Evolutionary conservation across 2,329 filamentous ascomycete genomes (phyloP).

Genomic region (Xylaria sp.): DNA sequence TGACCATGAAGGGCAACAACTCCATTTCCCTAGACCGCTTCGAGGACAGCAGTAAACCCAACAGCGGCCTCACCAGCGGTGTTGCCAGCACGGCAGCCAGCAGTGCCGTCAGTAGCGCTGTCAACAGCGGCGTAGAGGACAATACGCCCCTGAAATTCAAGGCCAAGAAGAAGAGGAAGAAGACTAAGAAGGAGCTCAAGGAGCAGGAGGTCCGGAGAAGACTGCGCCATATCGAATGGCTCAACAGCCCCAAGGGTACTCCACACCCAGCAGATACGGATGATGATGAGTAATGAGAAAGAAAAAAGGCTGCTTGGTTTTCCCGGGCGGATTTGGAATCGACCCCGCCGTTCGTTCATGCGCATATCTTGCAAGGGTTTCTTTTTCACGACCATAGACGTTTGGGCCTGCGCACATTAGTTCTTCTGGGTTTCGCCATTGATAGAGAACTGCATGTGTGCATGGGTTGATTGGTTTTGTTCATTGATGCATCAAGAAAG

Average conservation of each 20-base stretch:
- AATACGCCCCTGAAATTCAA: slow-evolving; percentile 82
- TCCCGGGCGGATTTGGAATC: background rate
- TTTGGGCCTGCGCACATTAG: background rate
- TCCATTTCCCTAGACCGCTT: slow-evolving; percentile 80
- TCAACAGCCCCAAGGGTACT: slow-evolving; percentile 84
- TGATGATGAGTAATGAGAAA: slow-evolving; percentile 64
- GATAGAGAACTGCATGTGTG: background rate
- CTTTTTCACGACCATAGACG: background rate
- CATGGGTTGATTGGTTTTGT: background rate
- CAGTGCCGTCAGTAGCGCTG: slow-evolving; percentile 63
- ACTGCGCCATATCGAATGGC: slow-evolving; percentile 82
- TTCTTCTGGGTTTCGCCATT: background rate
- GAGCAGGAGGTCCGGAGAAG: slow-evolving; percentile 86
- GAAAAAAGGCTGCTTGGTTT: background rate
- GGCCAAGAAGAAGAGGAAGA: slow-evolving; percentile 95
- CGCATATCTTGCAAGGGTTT: background rate
- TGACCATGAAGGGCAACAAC: slow-evolving; percentile 79
- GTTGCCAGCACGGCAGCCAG: slow-evolving; percentile 51
- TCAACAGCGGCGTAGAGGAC: slow-evolving; percentile 84
- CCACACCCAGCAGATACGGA: slow-evolving; percentile 77
- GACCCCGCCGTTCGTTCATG: background rate
- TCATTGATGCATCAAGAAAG: background rate
- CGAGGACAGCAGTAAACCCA: slow-evolving; percentile 63
- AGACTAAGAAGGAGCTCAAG: slow-evolving; percentile 95
- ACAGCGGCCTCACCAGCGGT: slow-evolving; percentile 54